Evolutionary conservation across 2,329 filamentous ascomycete genomes (phyloP), one percentile per base, ranked within the genome.

Genomic region (Xylariales sp.): DNA sequence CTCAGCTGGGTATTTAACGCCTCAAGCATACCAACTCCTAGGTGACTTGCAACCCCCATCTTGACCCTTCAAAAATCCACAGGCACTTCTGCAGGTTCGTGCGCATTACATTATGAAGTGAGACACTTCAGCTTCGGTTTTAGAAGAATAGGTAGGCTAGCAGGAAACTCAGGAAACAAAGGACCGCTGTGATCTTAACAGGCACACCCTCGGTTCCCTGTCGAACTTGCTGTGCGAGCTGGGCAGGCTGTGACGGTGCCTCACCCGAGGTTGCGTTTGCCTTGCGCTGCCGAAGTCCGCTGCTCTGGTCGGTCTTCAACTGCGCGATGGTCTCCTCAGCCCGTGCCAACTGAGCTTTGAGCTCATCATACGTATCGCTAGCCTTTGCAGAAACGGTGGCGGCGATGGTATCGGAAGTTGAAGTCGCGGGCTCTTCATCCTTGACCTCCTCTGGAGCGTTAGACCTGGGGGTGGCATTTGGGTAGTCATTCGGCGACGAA

Each of bases 121-220:
- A n/a, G n/a, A n/a, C n/a, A n/a, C n/a, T n/a, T n/a, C n/a, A n/a
- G n/a, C n/a, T n/a, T n/a, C n/a, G n/a, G n/a, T n/a, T n/a, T n/a
- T 81, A 98, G 66, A 98, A 98, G 72, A 98, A 89, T 63, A 97
- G 79, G 67, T 96, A 98, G 39, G 89, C 93, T 52, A 97, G 76
- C 57, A 98, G 66, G 69, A 98, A 98, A 70, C 88, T 90, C 47
- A 95, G 54, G 53, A 98, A 70, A 60, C 90, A 96, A 29, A 98
- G 69, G 16, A 80, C 70, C 16, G 93, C 91, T 30, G 87, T 87
- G 45, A 91, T 78, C 61, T 91, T 84, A 34, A 98, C 79, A 1
- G 93, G 83, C 4, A 98, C 91, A 16, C 93, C 91, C 51, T 89
- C 81, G 49, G 65, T 81, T 60, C 61, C 76, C 50, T 66, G 73